These are phyloP conservation scores for Mortierella sp. DNA, from an alignment of 371 early-diverging fungal genomes.

Conservation along the genomic window DNA sequence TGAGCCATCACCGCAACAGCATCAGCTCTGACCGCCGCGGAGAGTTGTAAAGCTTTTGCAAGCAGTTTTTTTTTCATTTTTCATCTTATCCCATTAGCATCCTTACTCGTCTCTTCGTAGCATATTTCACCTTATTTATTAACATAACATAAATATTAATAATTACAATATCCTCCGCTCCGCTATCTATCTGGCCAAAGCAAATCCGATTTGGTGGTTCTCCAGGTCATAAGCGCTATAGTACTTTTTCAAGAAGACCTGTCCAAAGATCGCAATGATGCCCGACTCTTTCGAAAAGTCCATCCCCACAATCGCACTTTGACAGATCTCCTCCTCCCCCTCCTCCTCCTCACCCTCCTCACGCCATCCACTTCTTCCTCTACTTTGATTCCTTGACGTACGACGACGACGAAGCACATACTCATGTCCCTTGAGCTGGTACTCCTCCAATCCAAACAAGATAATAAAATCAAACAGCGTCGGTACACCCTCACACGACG, in stretches of 20 bases:
- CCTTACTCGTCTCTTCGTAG: background rate
- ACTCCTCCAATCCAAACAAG: constrained; percentile 82
- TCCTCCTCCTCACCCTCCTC: background rate
- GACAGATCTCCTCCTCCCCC: background rate
- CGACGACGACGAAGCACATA: constrained; percentile 23
- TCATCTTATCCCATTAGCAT: no score
- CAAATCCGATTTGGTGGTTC: constrained; percentile 85
- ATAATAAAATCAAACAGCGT: constrained; percentile 73
- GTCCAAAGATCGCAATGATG: constrained; percentile 83
- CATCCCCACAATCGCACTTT: constrained; percentile 78
- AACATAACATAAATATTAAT: background rate
- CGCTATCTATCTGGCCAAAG: constrained; percentile 19
- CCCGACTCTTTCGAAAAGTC: constrained; percentile 80
- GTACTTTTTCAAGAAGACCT: constrained; percentile 89
- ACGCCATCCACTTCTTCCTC: background rate
- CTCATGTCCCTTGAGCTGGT: constrained; percentile 66
- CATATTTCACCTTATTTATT: background rate
- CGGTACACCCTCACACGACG: constrained; percentile 16
- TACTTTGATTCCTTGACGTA: background rate
- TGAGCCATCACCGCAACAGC: constrained; percentile 32
- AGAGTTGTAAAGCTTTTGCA: constrained; percentile 7
- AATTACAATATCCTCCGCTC: no score
- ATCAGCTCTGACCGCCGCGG: constrained; percentile 26
- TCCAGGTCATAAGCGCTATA: constrained; percentile 89
- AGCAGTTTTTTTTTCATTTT: background rate